Percentiles rank a stretch among this genome's conserved stretches.
These are phyloP conservation scores for Penicillium manginii DNA, from an alignment of 495 filamentous ascomycete species.

Conservation along the genomic window DNA sequence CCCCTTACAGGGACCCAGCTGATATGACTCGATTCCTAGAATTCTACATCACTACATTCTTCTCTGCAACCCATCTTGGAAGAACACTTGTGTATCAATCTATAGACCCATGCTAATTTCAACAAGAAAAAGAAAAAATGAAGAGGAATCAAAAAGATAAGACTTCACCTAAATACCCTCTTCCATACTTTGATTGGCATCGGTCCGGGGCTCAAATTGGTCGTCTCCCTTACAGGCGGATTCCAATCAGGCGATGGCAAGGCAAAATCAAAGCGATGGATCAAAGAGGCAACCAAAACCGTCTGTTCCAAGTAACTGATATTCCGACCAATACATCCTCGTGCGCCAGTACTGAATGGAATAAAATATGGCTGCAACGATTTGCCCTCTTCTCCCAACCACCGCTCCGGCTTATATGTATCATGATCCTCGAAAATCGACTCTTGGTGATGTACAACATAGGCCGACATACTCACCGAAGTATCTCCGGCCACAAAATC, in stretches of 20 bases:
- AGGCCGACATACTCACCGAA: slow-evolving; percentile 10
- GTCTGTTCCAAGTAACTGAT: slow-evolving; percentile 47
- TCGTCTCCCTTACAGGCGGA: slow-evolving; percentile 24
- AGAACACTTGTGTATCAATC: too few species aligned
- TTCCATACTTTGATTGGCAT: slow-evolving; percentile 38
- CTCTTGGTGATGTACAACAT: slow-evolving; percentile 28
- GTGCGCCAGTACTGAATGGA: slow-evolving; percentile 41
- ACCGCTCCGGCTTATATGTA: slow-evolving; percentile 32
- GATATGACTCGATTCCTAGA: too few species aligned
- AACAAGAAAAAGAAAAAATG: too few species aligned
- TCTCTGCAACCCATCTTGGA: too few species aligned
- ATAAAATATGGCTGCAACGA: slow-evolving; percentile 40
- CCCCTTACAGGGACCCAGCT: too few species aligned
- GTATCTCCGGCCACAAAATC: slow-evolving; percentile 9
- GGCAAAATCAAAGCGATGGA: slow-evolving; percentile 42
- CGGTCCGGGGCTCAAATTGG: slow-evolving; percentile 27
- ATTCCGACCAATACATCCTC: slow-evolving; percentile 50
- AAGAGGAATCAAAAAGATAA: too few species aligned
- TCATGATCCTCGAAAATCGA: slow-evolving; percentile 27
- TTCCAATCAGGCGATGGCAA: slow-evolving; percentile 35
- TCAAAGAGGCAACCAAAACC: slow-evolving; percentile 37
- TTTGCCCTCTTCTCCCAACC: slow-evolving; percentile 35
- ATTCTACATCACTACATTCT: too few species aligned
- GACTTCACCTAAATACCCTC: too few species aligned
- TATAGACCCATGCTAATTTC: too few species aligned